phyloP scores from a whole-genome alignment of 371 early-diverging fungal species.

The Mucor racemosus region DNA sequence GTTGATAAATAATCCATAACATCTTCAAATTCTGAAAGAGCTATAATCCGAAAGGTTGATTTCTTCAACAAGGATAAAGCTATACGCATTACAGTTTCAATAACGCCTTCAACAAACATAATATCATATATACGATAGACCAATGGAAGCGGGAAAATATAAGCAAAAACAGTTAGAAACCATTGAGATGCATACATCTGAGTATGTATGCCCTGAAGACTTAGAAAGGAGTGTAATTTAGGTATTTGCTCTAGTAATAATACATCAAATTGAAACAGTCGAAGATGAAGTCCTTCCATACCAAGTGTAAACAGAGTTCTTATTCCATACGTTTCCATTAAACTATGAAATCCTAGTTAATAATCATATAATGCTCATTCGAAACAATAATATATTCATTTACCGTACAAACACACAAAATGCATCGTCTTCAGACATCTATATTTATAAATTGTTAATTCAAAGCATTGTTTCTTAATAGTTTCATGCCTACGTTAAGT shows the following conservation, averaged over 20 bases:
- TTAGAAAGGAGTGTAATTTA: conserved; percentile 72
- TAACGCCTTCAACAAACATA: conserved; percentile 84
- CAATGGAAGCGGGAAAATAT: conserved; percentile 77
- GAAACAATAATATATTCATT: background rate
- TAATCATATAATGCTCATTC: background rate
- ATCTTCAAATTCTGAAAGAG: conserved; percentile 83
- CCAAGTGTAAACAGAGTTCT: conserved; percentile 77
- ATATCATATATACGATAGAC: conserved; percentile 86
- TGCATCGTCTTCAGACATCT: conserved; percentile 91
- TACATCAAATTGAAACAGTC: conserved; percentile 84
- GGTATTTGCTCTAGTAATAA: conserved; percentile 84
- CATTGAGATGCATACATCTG: conserved; percentile 95
- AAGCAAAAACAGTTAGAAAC: conserved; percentile 92
- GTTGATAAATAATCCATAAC: conserved; percentile 75
- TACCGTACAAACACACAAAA: conserved; percentile 85
- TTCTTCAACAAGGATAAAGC: conserved; percentile 85
- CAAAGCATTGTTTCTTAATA: no score
- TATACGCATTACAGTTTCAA: conserved; percentile 87
- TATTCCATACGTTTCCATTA: conserved; percentile 92
- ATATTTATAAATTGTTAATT: background rate
- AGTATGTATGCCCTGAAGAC: conserved; percentile 72
- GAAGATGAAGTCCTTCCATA: conserved; percentile 87
- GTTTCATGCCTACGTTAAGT: conserved; percentile 68
- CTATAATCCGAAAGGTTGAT: conserved; percentile 73
- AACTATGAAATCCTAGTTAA: conserved; percentile 32